phyloP scores from a whole-genome alignment of 2,329 filamentous ascomycete genomes.

The Aspergillus sergii region DNA sequence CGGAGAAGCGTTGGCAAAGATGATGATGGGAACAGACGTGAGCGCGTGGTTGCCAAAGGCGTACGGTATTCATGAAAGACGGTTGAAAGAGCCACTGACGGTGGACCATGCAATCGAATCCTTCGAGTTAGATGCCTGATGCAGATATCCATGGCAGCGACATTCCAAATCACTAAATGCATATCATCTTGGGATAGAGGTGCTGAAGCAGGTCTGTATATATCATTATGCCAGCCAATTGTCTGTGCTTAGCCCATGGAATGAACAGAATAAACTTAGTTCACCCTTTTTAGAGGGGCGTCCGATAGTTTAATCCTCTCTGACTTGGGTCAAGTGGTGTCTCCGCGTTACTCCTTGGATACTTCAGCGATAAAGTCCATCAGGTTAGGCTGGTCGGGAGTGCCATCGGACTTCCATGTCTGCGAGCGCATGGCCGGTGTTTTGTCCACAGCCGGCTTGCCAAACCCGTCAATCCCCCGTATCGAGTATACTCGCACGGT shows the following conservation, averaged over 20 bases:
- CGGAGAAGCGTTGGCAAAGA: slow-evolving; percentile 31
- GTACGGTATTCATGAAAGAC: slow-evolving; percentile 8
- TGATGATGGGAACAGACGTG: slow-evolving; percentile 28
- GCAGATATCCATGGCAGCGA: not conserved
- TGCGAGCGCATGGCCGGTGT: slow-evolving; percentile 18
- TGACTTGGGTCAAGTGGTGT: not conserved
- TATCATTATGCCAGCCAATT: not conserved
- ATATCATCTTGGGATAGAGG: not conserved
- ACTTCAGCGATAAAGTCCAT: slow-evolving; percentile 31
- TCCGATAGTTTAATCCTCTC: not conserved
- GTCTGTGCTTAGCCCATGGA: not conserved
- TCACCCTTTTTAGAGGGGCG: too few relatives aligned
- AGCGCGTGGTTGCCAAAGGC: slow-evolving; percentile 5
- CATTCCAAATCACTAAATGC: not conserved
- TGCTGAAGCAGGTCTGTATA: too few relatives aligned
- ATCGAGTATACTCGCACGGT: slow-evolving; percentile 24
- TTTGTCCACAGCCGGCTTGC: slow-evolving; percentile 12
- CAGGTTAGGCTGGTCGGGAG: slow-evolving; percentile 17
- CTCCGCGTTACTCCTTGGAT: slow-evolving; percentile 6
- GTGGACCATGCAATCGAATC: not conserved
- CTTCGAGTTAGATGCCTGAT: not conserved
- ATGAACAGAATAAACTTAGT: not conserved
- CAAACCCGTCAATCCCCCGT: slow-evolving; percentile 20
- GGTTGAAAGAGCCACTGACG: slow-evolving; percentile 5
- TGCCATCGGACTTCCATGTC: slow-evolving; percentile 26